Evolutionary conservation across 768 basidiomycete species (phyloP).

Genomic region (Rhizopogon salebrosus): DNA sequence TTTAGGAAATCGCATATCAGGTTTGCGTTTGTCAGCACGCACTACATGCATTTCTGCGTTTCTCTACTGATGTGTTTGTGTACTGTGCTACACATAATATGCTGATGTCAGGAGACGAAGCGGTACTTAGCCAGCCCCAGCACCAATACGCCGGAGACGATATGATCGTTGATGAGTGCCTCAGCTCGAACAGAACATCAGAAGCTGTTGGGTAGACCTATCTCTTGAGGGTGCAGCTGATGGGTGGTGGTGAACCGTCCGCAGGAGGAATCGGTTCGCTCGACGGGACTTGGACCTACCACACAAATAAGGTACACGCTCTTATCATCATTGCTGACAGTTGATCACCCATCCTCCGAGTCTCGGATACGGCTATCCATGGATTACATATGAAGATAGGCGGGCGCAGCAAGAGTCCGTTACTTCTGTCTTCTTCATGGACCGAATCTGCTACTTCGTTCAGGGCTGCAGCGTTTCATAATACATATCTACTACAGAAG

Average conservation of each 20-base stretch:
- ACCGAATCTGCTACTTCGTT: not conserved
- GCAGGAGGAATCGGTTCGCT: constrained; percentile 1
- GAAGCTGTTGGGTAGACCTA: not conserved
- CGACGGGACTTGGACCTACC: constrained; percentile 1
- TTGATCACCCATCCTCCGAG: not conserved
- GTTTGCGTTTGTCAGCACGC: not conserved
- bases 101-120: constrained; percentile 37
- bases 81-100: constrained; percentile 21
- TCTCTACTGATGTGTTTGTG: not conserved
- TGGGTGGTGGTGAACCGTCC: not conserved
- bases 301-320: not conserved
- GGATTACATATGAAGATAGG: not conserved
- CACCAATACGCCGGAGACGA: constrained; percentile 47
- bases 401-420: not conserved
- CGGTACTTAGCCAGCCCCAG: constrained; percentile 42
- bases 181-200: constrained; percentile 30
- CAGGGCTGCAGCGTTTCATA: not conserved
- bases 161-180: constrained; percentile 40
- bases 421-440: not conserved
- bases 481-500: not conserved
- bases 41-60: not conserved
- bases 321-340: not conserved
- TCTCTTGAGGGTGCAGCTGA: too few relatives aligned
- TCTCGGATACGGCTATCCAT: not conserved
- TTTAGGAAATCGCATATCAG: not conserved